phyloP scores from a whole-genome alignment of 768 basidiomycete genomes.

The Lactarius sanguifluus region DNA sequence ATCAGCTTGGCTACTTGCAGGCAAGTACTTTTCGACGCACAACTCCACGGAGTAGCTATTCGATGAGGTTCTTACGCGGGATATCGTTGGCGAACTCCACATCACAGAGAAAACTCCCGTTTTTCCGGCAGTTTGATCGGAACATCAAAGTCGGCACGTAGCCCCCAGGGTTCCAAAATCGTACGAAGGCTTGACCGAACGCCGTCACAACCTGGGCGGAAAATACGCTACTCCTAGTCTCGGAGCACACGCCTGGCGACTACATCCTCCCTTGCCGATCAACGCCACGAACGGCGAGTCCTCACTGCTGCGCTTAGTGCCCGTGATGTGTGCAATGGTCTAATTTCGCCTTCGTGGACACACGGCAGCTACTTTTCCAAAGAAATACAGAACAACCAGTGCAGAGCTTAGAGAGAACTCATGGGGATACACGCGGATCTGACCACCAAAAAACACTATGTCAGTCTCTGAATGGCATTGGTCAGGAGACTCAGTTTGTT shows the following conservation, averaged over 20 bases:
- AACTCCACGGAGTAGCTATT: constrained; percentile 15
- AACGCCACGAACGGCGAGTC: constrained; percentile 10
- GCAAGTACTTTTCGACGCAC: constrained; percentile 16
- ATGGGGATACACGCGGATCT: neutral
- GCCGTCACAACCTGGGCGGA: constrained; percentile 6
- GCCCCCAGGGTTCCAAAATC: neutral
- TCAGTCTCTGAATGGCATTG: too few species aligned
- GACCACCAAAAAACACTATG: too few species aligned
- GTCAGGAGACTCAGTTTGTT: neutral
- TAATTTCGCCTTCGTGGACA: constrained; percentile 16
- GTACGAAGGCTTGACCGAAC: constrained; percentile 14
- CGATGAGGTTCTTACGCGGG: constrained; percentile 17
- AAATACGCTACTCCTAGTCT: neutral
- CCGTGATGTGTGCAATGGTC: constrained; percentile 6
- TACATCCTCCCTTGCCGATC: constrained; percentile 7
- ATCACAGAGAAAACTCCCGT: constrained; percentile 10
- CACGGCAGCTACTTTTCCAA: neutral
- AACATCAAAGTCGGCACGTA: constrained; percentile 7
- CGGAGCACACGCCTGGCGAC: constrained; percentile 11
- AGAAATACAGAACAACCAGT: neutral
- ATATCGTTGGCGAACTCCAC: constrained; percentile 14
- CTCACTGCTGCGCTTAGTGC: too few species aligned
- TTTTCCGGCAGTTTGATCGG: constrained; percentile 20
- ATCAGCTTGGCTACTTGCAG: neutral
- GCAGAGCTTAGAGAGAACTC: neutral